Evolutionary conservation across 2,329 filamentous ascomycete species (phyloP), one percentile per base, ranked within the genome.

Genomic region (Corinectria fuckeliana): DNA sequence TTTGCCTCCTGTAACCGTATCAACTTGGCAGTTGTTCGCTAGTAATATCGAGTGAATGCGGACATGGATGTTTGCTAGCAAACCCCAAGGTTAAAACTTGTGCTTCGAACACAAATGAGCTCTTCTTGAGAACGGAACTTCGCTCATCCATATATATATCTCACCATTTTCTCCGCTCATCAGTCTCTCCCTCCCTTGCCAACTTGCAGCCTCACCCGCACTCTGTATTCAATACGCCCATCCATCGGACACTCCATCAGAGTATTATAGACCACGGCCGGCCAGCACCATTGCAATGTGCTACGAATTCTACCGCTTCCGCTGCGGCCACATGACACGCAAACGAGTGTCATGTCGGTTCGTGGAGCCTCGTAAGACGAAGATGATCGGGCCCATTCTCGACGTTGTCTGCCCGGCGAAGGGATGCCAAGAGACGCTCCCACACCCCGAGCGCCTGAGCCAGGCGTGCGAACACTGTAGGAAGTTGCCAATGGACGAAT

Each of bases 261-360:
- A 1, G n/a, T n/a, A n/a, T n/a, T n/a, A n/a, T n/a, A n/a, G n/a
- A n/a, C n/a, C n/a, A n/a, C n/a, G 28, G 6, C n/a, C 18, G n/a
- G n/a, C n/a, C n/a, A 26, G 2, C 23, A 28, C n/a, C 41, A 16
- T 16, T 42, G 47, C 16, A 14, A 71, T 69, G 68, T 72, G 69
- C 28, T 60, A 66, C 20, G 55, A 68, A 18, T 50, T 70, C 16
- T 54, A 42, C 10, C 28, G 59, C 18, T 71, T 62, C 13, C 50
- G 49, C 11, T 71, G 69, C 36, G 63, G 60, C 28, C 69, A 72
- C 51, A 44, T 71, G 44, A 28, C 32, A 5, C 63, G 59, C 25
- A 25, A 50, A 2, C 50, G 56, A 6, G 34, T 61, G 26, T 28
- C 39, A 13, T 66, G 64, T 42, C 20, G 16, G n/a, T 51, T 50